These are phyloP conservation scores for Boletus sp. DNA, from an alignment of 768 basidiomycete species.

Conservation along the genomic window DNA sequence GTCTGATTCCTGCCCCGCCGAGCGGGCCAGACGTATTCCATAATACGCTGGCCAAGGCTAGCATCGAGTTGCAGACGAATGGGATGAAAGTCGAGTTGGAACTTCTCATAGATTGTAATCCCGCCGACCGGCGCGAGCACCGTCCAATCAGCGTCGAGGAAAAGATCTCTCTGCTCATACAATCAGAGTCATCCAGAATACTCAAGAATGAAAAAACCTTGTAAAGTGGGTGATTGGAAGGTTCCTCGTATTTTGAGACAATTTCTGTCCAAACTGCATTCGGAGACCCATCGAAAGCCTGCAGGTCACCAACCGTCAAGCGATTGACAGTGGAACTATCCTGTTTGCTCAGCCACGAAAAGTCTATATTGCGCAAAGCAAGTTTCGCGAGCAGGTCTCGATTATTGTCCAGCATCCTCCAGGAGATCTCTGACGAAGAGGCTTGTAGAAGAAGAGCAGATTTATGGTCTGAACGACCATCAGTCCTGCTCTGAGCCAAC, in stretches of 20 bases:
- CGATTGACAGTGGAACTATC: slow-evolving; percentile 85
- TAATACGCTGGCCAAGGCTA: slow-evolving; percentile 70
- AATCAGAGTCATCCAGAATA: slow-evolving; percentile 4
- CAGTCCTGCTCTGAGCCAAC: slow-evolving; percentile 72
- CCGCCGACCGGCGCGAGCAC: slow-evolving; percentile 90
- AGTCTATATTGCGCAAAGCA: slow-evolving; percentile 73
- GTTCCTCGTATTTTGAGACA: slow-evolving; percentile 71
- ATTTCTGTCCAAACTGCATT: slow-evolving; percentile 87
- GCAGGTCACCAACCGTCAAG: slow-evolving; percentile 69
- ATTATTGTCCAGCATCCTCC: slow-evolving; percentile 81
- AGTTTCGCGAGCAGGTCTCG: slow-evolving; percentile 79
- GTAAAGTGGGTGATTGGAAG: slow-evolving; percentile 62
- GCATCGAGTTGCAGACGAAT: slow-evolving; percentile 86
- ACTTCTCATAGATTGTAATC: slow-evolving; percentile 82
- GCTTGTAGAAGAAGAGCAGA: slow-evolving; percentile 80
- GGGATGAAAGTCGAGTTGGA: slow-evolving; percentile 81
- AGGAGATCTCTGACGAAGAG: slow-evolving; percentile 82
- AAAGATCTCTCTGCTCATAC: slow-evolving; percentile 56
- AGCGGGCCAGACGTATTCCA: slow-evolving; percentile 86
- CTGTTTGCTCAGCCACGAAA: slow-evolving; percentile 80
- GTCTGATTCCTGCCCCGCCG: slow-evolving; percentile 37
- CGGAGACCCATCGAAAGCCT: slow-evolving; percentile 82
- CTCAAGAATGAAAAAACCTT: slow-evolving; percentile 44
- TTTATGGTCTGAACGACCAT: slow-evolving; percentile 65
- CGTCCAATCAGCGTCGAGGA: slow-evolving; percentile 76